A percentile compares a stretch with the other conserved stretches of the same genome.
These are phyloP conservation scores for Phytopythium oedochilum DNA, from an alignment of 352 stramenopile species.

Conservation along the genomic window DNA sequence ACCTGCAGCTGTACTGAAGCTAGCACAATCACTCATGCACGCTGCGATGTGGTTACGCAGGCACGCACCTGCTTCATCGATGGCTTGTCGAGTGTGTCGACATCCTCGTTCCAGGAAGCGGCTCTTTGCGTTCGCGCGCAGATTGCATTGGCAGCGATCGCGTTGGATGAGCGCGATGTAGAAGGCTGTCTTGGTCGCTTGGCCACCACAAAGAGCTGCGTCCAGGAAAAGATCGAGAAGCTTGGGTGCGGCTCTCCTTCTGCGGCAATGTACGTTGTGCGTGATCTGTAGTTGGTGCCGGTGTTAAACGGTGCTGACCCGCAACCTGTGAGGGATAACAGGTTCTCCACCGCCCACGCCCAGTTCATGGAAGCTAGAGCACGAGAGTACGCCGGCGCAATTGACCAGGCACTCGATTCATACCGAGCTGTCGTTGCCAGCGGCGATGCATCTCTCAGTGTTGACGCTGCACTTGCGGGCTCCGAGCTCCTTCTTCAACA, in stretches of 20 bases:
- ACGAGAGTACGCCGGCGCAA: conserved; percentile 38
- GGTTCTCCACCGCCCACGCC: conserved; percentile 48
- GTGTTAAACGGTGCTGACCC: not conserved
- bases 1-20: not conserved
- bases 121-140: conserved; percentile 52
- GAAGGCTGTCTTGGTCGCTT: conserved; percentile 58
- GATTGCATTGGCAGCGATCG: conserved; percentile 42
- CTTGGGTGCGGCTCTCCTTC: conserved; percentile 34
- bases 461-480: conserved; percentile 32
- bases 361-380: conserved; percentile 57
- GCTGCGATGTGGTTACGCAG: conserved; percentile 12
- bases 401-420: conserved; percentile 34
- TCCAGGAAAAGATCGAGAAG: conserved; percentile 34
- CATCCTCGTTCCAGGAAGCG: conserved; percentile 66
- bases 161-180: conserved; percentile 40
- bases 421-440: conserved; percentile 31
- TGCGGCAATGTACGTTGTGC: conserved; percentile 29
- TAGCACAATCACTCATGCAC: not conserved
- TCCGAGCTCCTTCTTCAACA: conserved; percentile 43
- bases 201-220: conserved; percentile 27
- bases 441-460: conserved; percentile 12
- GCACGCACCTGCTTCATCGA: conserved; percentile 44
- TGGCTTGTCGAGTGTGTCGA: conserved; percentile 48
- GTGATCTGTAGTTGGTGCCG: not conserved
- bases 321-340: conserved; percentile 8